Evolutionary conservation across 2,329 filamentous ascomycete genomes (phyloP).

Genomic region (Thelonectria olida): DNA sequence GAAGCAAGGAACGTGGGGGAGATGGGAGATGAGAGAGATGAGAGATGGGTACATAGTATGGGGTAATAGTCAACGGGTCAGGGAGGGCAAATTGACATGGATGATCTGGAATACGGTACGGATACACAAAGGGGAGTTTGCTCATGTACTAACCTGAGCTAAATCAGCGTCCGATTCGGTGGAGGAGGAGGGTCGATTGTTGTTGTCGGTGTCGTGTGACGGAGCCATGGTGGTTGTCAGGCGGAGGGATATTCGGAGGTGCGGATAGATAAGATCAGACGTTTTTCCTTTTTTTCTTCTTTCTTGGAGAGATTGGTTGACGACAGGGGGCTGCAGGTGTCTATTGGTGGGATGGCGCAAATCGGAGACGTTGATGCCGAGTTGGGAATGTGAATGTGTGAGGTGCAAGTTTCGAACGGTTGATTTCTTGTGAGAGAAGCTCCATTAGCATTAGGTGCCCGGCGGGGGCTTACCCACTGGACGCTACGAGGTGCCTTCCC

Average conservation of each 20-base stretch:
- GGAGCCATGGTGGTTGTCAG: constrained; percentile 18
- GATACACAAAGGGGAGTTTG: too few species aligned
- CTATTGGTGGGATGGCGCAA: not conserved
- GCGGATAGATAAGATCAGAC: not conserved
- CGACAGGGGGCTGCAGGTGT: not conserved
- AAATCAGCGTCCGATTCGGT: constrained; percentile 38
- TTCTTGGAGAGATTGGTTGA: not conserved
- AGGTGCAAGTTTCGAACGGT: not conserved
- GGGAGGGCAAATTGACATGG: not conserved
- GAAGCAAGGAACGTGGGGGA: not conserved
- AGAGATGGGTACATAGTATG: not conserved
- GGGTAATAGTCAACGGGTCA: not conserved
- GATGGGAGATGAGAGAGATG: not conserved
- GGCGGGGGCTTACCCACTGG: too few species aligned
- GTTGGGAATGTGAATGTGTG: not conserved
- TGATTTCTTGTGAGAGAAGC: too few species aligned
- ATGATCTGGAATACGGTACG: too few species aligned
- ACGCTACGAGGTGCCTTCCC: too few species aligned
- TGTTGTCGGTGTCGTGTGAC: constrained; percentile 10
- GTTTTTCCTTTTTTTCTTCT: not conserved
- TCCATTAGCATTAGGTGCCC: too few species aligned
- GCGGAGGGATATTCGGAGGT: not conserved
- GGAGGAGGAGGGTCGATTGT: constrained; percentile 23
- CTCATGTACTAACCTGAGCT: constrained; percentile 35
- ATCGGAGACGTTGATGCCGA: constrained; percentile 2